A percentile compares a stretch with the other conserved stretches of the same genome.
Evolutionary conservation across 345 rosid genomes (phyloP).

Genomic region (Eucalyptus leucophloia): DNA sequence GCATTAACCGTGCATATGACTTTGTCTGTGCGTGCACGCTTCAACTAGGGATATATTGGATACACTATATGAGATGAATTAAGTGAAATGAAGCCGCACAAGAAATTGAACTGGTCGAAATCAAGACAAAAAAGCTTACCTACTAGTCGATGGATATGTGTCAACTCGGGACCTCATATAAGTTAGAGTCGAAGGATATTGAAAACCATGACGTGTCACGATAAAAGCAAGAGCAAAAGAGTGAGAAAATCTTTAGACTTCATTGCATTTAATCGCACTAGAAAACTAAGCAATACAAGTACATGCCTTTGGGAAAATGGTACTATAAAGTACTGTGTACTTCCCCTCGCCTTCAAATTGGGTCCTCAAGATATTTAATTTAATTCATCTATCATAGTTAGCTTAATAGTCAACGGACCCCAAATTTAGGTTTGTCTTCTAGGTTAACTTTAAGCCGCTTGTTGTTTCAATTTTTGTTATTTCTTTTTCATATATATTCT

Average conservation of each 20-base stretch:
- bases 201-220: fast-evolving
- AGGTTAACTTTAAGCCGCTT: background rate
- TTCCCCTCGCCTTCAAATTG: background rate
- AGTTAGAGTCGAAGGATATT: background rate
- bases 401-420: background rate
- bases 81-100: background rate
- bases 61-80: background rate
- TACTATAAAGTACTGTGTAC: background rate
- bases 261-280: background rate
- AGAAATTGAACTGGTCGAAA: background rate
- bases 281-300: background rate
- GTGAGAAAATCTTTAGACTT: background rate
- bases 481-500: background rate
- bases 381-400: background rate
- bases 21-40: background rate
- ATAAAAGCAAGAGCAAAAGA: background rate
- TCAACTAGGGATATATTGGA: background rate
- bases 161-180: background rate
- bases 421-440: background rate
- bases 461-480: background rate
- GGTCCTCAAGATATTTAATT: background rate
- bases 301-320: background rate
- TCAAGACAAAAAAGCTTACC: background rate
- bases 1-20: background rate
- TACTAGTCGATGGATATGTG: background rate